Conservation (phyloP, 2,329 filamentous ascomycete genomes). For the Exophiala xenobiotica region DNA sequence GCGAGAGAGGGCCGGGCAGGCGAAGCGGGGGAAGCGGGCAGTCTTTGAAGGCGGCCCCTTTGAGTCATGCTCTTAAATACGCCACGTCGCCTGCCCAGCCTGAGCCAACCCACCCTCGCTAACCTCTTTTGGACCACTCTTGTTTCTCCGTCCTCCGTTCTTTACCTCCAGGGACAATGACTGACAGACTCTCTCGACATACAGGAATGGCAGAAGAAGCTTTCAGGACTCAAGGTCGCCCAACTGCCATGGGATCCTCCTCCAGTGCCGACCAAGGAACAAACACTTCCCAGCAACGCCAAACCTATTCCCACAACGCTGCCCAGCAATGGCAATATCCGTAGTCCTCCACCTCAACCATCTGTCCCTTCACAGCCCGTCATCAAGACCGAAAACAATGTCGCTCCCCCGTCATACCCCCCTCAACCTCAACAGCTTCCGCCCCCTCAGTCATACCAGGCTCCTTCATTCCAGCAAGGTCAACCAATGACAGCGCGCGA, state of each 20-base stretch:
- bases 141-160: too few relatives aligned
- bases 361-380: constrained; percentile 17
- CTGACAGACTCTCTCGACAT: constrained; percentile 1
- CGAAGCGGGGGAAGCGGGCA: constrained; percentile 24
- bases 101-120: constrained; percentile 6
- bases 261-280: constrained; percentile 57
- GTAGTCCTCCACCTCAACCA: constrained; percentile 39
- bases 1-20: constrained; percentile 13
- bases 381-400: constrained; percentile 25
- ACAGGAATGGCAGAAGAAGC: constrained; percentile 91
- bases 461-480: constrained; percentile 36
- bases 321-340: constrained; percentile 32
- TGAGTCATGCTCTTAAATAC: constrained; percentile 32
- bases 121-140: constrained; percentile 17
- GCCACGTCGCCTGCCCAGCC: constrained; percentile 26
- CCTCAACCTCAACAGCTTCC: constrained; percentile 21
- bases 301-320: constrained; percentile 30
- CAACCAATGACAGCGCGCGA: constrained; percentile 29
- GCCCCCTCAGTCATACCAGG: constrained; percentile 24
- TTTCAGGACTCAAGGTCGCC: constrained; percentile 80
- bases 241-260: constrained; percentile 94
- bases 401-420: constrained; percentile 18
- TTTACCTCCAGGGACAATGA: not conserved
- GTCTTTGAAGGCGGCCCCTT: constrained; percentile 28
- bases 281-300: constrained; percentile 38